Percentiles rank a stretch among this genome's conserved stretches.
phyloP scores from a whole-genome alignment of 768 basidiomycete genomes.

The Panaeolus cyanescens region DNA sequence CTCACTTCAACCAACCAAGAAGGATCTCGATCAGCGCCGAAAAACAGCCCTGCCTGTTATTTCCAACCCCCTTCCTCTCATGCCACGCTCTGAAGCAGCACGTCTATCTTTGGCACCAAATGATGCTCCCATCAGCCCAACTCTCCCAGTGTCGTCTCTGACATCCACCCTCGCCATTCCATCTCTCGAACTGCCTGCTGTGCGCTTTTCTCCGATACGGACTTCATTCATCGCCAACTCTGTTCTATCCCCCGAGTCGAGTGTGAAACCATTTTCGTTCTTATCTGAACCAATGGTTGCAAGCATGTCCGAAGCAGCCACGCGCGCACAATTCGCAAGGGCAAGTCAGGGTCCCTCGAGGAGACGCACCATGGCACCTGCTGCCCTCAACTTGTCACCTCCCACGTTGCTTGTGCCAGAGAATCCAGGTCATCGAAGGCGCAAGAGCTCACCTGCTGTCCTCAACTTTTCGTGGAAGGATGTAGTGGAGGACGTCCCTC shows the following conservation, averaged over 20 bases:
- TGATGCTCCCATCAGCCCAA: background rate
- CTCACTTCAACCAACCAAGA: conserved; percentile 18
- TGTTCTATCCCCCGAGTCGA: background rate
- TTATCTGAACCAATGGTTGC: background rate
- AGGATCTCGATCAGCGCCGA: conserved; percentile 9
- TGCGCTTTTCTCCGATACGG: conserved; percentile 14
- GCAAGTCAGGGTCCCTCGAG: background rate
- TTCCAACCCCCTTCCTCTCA: background rate
- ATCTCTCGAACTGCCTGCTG: conserved; percentile 13
- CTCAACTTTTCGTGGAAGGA: conserved; percentile 6
- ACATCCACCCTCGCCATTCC: conserved; percentile 4
- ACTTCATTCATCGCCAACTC: conserved; percentile 18
- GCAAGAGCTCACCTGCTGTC: conserved; percentile 13
- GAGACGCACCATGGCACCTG: background rate
- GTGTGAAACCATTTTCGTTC: background rate
- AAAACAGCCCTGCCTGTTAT: background rate
- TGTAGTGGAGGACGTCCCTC: conserved; percentile 7
- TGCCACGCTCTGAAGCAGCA: background rate
- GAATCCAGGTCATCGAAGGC: conserved; percentile 6
- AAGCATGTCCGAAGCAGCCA: background rate
- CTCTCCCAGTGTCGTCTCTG: background rate
- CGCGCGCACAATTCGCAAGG: background rate
- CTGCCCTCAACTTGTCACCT: conserved; percentile 2
- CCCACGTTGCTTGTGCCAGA: background rate
- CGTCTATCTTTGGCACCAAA: background rate